These are phyloP conservation scores for Recurvomyces mirabilis DNA, from an alignment of 495 filamentous ascomycete genomes.

Conservation along the genomic window DNA sequence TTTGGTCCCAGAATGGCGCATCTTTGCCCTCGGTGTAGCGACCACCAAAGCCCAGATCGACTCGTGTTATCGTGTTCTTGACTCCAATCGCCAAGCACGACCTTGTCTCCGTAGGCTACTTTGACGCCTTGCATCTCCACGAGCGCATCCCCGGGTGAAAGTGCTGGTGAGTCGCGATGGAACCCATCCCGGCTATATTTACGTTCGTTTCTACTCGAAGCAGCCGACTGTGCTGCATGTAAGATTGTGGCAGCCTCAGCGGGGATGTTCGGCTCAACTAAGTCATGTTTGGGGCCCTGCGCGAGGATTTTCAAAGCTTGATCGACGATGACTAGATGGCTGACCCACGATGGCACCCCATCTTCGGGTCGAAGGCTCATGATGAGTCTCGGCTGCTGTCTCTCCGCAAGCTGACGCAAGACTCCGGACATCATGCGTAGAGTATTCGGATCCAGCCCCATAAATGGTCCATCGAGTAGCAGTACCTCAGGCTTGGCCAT, in stretches of 20 bases:
- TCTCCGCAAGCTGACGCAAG: slow-evolving; percentile 51
- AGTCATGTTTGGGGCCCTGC: slow-evolving; percentile 41
- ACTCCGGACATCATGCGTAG: slow-evolving; percentile 55
- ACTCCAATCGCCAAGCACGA: slow-evolving; percentile 69
- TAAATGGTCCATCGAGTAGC: slow-evolving; percentile 89
- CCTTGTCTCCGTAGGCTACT: slow-evolving; percentile 67
- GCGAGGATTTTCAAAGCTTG: slow-evolving; percentile 46
- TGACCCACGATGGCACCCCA: slow-evolving; percentile 78
- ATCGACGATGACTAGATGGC: slow-evolving; percentile 59
- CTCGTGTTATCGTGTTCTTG: slow-evolving; percentile 39
- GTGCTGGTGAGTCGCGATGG: not conserved
- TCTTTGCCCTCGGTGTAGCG: slow-evolving; percentile 65
- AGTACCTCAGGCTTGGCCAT: slow-evolving; percentile 68
- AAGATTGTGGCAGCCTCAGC: not conserved
- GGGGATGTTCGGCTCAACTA: not conserved
- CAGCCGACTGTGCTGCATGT: not conserved
- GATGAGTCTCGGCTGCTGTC: slow-evolving; percentile 56
- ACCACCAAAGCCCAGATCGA: slow-evolving; percentile 65
- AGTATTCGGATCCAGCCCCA: slow-evolving; percentile 85
- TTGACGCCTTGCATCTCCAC: slow-evolving; percentile 77
- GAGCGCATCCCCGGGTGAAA: slow-evolving; percentile 45
- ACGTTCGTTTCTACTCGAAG: not conserved
- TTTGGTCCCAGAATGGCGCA: slow-evolving; percentile 92
- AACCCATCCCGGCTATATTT: slow-evolving; percentile 16
- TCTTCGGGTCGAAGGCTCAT: slow-evolving; percentile 76